Evolutionary conservation across 1,284 basidiomycete genomes (phyloP).

Genomic region (Ustilago trichophora): DNA sequence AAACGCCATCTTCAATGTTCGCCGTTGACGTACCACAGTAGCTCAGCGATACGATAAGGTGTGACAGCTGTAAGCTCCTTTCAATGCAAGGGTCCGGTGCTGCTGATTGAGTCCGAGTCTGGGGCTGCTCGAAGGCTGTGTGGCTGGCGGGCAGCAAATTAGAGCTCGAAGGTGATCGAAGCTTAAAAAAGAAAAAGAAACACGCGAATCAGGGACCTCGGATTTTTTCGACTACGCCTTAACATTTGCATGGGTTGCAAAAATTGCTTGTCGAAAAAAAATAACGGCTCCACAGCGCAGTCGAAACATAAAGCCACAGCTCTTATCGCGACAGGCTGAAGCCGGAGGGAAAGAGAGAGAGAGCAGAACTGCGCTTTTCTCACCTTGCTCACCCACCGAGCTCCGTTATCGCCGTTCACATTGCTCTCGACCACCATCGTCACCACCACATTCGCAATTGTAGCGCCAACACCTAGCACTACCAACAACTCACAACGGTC

Average conservation of each 20-base stretch:
- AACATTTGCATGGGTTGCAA: not conserved
- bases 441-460: not conserved
- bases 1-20: no score
- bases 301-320: not conserved
- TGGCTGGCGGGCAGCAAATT: no score
- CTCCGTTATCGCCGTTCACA: constrained; percentile 1
- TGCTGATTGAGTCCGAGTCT: no score
- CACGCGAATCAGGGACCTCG: constrained; percentile 17
- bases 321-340: constrained; percentile 12
- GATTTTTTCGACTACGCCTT: not conserved
- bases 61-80: no score
- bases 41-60: no score
- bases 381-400: not conserved
- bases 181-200: constrained; percentile 3
- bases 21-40: no score
- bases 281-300: not conserved
- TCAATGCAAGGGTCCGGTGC: no score
- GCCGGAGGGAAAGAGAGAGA: not conserved
- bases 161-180: constrained; percentile 34
- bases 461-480: not conserved
- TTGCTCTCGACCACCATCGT: not conserved
- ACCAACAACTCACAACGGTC: no score
- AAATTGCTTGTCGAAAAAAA: no score
- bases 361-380: constrained; percentile 2
- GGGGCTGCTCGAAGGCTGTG: no score